Conservation (phyloP, 2,329 filamentous ascomycete genomes). For the Fusarium piperis region DNA sequence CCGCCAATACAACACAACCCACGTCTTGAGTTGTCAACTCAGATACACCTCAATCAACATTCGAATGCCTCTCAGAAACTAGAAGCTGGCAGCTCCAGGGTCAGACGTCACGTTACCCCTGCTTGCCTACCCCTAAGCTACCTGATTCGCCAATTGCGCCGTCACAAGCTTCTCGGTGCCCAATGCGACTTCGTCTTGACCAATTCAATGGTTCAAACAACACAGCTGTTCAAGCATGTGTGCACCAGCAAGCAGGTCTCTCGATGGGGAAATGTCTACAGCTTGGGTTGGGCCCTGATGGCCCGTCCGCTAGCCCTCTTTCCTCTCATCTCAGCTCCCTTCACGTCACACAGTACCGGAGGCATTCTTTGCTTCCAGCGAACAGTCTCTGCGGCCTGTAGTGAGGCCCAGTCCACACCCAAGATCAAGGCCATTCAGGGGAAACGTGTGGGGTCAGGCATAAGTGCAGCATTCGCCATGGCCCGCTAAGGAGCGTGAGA, state of each 20-base stretch:
- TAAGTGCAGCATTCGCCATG: conserved; percentile 39
- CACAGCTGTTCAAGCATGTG: conserved; percentile 12
- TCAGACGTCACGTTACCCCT: conserved; percentile 6
- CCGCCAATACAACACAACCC: neutral
- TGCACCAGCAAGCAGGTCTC: conserved; percentile 26
- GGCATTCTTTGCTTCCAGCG: conserved; percentile 21
- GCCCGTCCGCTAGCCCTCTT: conserved; percentile 12
- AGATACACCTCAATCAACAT: neutral
- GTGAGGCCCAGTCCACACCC: conserved; percentile 26
- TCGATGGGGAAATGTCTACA: conserved; percentile 23
- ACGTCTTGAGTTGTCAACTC: conserved; percentile 24
- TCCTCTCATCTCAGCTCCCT: conserved; percentile 22
- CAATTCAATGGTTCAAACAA: conserved; percentile 8
- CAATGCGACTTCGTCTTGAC: conserved; percentile 25
- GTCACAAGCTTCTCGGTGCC: conserved; percentile 9
- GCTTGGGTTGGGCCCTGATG: conserved; percentile 5
- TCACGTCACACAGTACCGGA: conserved; percentile 27
- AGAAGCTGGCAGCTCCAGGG: neutral
- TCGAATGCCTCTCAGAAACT: neutral
- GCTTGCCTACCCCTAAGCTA: conserved; percentile 8
- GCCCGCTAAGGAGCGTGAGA: conserved; percentile 11
- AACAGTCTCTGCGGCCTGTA: conserved; percentile 26
- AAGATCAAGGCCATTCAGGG: conserved; percentile 25
- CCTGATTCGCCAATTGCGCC: conserved; percentile 17
- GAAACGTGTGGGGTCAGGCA: conserved; percentile 43